Conservation (phyloP, 2,329 filamentous ascomycete genomes). For the Coniella vitis region DNA sequence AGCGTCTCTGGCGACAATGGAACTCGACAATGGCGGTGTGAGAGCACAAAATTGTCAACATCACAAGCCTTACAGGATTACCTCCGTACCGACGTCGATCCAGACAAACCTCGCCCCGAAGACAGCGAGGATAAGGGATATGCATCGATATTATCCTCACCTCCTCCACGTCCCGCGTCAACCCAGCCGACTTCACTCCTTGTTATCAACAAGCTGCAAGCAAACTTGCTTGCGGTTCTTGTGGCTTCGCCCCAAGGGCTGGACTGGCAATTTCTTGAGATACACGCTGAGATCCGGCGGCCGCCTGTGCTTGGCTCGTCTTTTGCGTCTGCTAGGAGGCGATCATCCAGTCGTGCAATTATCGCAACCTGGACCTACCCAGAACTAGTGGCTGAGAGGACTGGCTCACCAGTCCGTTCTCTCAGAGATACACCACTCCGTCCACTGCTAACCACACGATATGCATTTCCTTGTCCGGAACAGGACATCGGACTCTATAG, state of each 20-base stretch:
- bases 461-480: too few species aligned
- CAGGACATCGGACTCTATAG: too few species aligned
- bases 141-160: not conserved
- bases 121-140: not conserved
- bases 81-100: not conserved
- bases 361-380: slow-evolving; percentile 24
- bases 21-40: not conserved
- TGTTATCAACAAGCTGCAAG: slow-evolving; percentile 22
- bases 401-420: not conserved
- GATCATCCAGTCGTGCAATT: not conserved
- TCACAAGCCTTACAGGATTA: slow-evolving; percentile 15
- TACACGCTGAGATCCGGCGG: slow-evolving; percentile 19
- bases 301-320: too few species aligned
- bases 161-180: not conserved
- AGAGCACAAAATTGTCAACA: slow-evolving; percentile 13
- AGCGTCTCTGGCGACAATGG: too few species aligned
- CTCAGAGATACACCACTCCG: slow-evolving; percentile 10
- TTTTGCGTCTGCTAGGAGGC: too few species aligned
- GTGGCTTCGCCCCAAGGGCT: slow-evolving; percentile 19
- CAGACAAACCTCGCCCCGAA: not conserved
- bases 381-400: slow-evolving; percentile 21
- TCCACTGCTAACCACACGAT: too few species aligned
- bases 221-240: slow-evolving; percentile 20
- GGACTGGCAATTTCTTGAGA: slow-evolving; percentile 26
- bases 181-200: slow-evolving; percentile 17